phyloP scores from a whole-genome alignment of 257 asterid species.

The Ballota nigra region DNA sequence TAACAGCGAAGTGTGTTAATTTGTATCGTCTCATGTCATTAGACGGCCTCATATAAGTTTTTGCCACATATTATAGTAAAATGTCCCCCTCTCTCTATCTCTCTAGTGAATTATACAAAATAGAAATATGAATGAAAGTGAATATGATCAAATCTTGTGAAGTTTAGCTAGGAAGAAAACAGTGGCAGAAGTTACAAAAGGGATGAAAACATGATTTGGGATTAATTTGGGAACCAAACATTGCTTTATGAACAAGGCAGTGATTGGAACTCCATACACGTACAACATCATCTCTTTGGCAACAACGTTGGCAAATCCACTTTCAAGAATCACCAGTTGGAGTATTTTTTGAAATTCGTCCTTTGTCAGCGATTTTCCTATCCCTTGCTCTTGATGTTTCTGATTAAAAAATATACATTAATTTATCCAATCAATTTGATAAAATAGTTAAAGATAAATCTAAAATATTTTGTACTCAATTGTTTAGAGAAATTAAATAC shows the following conservation, averaged over 20 bases:
- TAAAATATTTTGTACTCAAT: too few species aligned
- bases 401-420: slow-evolving; percentile 23
- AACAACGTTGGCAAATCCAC: slow-evolving; percentile 49
- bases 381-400: slow-evolving; percentile 39
- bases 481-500: not conserved
- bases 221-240: slow-evolving; percentile 38
- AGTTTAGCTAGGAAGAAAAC: slow-evolving; percentile 58
- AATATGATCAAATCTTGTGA: slow-evolving; percentile 41
- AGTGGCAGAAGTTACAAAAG: slow-evolving; percentile 60
- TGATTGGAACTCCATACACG: slow-evolving; percentile 46
- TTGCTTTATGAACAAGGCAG: slow-evolving; percentile 46
- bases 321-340: slow-evolving; percentile 37
- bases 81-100: not conserved
- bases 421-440: not conserved
- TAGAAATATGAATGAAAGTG: not conserved
- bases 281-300: slow-evolving; percentile 50
- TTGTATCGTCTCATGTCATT: too few species aligned
- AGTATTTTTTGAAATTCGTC: slow-evolving; percentile 49
- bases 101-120: not conserved
- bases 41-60: too few species aligned
- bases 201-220: slow-evolving; percentile 54
- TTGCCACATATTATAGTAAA: too few species aligned
- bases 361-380: slow-evolving; percentile 33
- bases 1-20: too few species aligned
- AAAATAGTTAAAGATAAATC: too few species aligned